Evolutionary conservation across 1,139 yeast genomes (phyloP), one percentile per base, ranked within the genome.

Genomic region (Yamadazyma triangularis): DNA sequence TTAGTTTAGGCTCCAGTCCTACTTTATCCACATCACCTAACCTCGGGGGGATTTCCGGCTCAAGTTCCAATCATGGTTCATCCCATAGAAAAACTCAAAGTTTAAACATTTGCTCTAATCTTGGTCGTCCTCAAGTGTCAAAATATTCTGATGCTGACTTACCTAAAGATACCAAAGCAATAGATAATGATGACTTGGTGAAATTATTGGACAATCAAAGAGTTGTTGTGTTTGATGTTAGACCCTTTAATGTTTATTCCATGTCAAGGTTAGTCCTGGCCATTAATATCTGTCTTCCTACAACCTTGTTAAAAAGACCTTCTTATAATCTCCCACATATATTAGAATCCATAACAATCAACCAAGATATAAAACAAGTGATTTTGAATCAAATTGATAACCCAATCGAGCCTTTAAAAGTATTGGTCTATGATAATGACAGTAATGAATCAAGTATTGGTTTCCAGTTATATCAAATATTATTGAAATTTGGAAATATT

Each of bases 351-450:
- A 53, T 54, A 27, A 55, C 47, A 31, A 45, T 61, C 21, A 47
- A 56, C 1, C 33, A 37, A 2, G 39, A 39, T 2, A 38, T 38
- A 10, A 50, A 53, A 30, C 36, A 42, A 10, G 29, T 36, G 11
- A 38, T 61, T 4, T 30, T 53, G 29, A 31, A 30, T 19, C 33
- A 38, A 20, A 21, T 12, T 38, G 20, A 18, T 7, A 7, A 9
- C 9, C 20, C 20, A 7, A 7, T 9, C 6, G 9, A 18, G 9
- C 20, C 20, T 18, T 18, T 61, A 11, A 48, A 50, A 6, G 50
- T 80, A 15, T 52, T 81, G 9, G 51, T 81, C 18, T 79, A 81
- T 45, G 88, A 81, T 41, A 44, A 55, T 13, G 42, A 47, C 22
- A 56, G 68, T 12, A 31, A 36, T 10, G 41, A 44, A 38, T 31